These are phyloP conservation scores for Triglochin maritima DNA, from an alignment of 106 monocot genomes.

Conservation along the genomic window DNA sequence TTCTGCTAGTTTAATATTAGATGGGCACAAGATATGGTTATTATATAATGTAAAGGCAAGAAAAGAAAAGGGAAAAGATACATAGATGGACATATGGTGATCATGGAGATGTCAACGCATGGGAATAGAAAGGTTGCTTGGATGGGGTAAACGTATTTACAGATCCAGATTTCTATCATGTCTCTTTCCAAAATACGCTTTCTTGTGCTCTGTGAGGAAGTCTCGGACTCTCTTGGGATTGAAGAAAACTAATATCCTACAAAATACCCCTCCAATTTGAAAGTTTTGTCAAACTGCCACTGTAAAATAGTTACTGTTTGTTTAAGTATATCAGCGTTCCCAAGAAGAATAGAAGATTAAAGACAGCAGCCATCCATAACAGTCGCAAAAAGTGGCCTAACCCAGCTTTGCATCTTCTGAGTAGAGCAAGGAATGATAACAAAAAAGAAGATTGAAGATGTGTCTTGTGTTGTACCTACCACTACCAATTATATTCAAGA, in stretches of 20 bases:
- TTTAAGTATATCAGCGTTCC: neutral
- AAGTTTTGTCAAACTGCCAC: neutral
- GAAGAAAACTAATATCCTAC: neutral
- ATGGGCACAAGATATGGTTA: too few species aligned
- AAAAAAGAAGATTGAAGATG: too few species aligned
- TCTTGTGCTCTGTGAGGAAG: conserved; percentile 5
- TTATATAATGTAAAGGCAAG: neutral
- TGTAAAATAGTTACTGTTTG: neutral
- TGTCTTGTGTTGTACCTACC: too few species aligned
- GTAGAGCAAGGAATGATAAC: neutral
- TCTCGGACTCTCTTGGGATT: conserved; percentile 3
- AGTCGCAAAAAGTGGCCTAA: neutral
- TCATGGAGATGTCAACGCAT: conserved; percentile 4
- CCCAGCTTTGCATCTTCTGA: neutral
- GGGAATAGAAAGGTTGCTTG: neutral
- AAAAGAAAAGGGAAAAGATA: neutral
- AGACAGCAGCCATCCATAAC: neutral
- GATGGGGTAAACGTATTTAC: neutral
- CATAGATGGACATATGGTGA: neutral
- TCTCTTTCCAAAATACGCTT: conserved; percentile 6
- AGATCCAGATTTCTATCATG: neutral
- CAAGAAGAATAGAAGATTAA: neutral
- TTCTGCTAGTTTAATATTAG: too few species aligned
- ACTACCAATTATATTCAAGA: too few species aligned
- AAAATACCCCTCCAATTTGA: neutral